Evolutionary conservation across 331 rosid species (phyloP).

Genomic region (Acacia pycnantha): DNA sequence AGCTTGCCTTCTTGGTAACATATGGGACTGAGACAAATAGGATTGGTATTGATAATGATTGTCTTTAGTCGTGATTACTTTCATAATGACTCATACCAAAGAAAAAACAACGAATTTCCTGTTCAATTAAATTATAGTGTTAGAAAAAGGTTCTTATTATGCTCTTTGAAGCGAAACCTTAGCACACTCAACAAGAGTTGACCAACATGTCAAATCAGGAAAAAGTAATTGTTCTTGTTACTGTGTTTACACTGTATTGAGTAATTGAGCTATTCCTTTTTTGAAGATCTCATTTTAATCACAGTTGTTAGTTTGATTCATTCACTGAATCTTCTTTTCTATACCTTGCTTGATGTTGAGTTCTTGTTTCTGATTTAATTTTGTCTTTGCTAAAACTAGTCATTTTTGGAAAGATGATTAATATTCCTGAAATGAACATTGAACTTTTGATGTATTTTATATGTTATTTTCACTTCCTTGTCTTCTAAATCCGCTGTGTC

Average conservation of each 20-base stretch:
- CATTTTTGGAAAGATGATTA: constrained; percentile 26
- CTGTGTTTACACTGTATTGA: neutral
- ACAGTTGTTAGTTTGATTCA: neutral
- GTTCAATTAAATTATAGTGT: constrained; percentile 1
- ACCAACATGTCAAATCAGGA: constrained; percentile 6
- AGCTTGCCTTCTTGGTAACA: neutral
- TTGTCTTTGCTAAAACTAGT: neutral
- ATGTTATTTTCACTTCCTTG: constrained; percentile 22
- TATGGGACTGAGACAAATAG: constrained; percentile 15
- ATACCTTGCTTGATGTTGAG: neutral
- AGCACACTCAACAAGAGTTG: neutral
- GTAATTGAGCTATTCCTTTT: neutral
- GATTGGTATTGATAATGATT: constrained; percentile 14
- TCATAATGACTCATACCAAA: neutral
- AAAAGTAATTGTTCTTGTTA: constrained; percentile 12
- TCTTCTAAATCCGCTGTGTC: constrained; percentile 28
- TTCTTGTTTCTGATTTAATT: neutral
- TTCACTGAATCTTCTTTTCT: constrained; percentile 7
- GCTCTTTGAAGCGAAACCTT: constrained; percentile 10
- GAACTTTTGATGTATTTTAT: constrained; percentile 24
- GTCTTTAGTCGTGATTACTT: constrained; percentile 27
- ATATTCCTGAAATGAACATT: neutral
- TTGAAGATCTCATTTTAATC: neutral
- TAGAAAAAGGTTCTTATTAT: neutral
- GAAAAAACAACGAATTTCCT: constrained; percentile 1